Conservation (phyloP, 768 basidiomycete genomes). For the Boletus vermiculosoides region DNA sequence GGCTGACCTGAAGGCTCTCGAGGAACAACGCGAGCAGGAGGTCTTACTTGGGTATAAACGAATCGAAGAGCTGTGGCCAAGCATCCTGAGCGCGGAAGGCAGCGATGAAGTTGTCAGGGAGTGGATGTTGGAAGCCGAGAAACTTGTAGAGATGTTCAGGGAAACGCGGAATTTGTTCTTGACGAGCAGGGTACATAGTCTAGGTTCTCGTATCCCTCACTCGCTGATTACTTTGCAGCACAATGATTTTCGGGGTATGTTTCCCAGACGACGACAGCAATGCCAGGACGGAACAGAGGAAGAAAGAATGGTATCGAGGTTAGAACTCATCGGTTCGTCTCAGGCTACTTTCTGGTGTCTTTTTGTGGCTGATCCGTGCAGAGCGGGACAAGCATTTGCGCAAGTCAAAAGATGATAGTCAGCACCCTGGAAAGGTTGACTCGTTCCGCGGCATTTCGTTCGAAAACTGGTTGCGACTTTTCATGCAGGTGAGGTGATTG, state of each 20-base stretch:
- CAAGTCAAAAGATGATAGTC: constrained; percentile 44
- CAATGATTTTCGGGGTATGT: constrained; percentile 22
- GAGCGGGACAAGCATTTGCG: constrained; percentile 38
- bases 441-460: constrained; percentile 80
- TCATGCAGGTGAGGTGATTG: constrained; percentile 65
- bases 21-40: constrained; percentile 64
- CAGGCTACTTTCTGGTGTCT: neutral
- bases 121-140: constrained; percentile 84
- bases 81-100: constrained; percentile 43
- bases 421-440: constrained; percentile 47
- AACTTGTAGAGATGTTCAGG: constrained; percentile 84
- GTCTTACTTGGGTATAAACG: constrained; percentile 56
- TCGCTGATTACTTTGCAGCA: constrained; percentile 12
- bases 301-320: constrained; percentile 55
- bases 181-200: constrained; percentile 63
- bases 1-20: constrained; percentile 60
- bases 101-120: constrained; percentile 55
- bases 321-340: constrained; percentile 57
- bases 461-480: constrained; percentile 79
- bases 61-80: constrained; percentile 61
- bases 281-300: constrained; percentile 16
- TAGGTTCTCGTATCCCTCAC: constrained; percentile 5
- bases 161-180: constrained; percentile 84
- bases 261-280: constrained; percentile 15
- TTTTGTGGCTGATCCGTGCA: neutral